phyloP scores from a whole-genome alignment of 1,284 basidiomycete species.

The Somion occarium region DNA sequence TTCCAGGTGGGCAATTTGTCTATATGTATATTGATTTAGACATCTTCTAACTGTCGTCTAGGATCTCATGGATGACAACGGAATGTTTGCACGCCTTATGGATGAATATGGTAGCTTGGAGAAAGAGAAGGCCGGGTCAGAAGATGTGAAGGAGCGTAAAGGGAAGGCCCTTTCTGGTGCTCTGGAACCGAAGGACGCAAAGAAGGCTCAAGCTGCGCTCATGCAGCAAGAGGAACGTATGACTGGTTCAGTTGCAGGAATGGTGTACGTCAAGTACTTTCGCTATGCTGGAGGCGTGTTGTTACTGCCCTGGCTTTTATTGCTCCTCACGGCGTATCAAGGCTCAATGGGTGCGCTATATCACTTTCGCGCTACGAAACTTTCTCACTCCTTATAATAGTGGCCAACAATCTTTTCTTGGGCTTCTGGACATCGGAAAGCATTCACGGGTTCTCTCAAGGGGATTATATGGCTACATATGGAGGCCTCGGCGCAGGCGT shows the following conservation, averaged over 20 bases:
- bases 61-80: slow-evolving; percentile 48
- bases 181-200: slow-evolving; percentile 6
- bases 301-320: slow-evolving; percentile 35
- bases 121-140: slow-evolving; percentile 25
- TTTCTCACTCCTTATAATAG: slow-evolving; percentile 13
- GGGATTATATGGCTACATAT: slow-evolving; percentile 69
- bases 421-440: slow-evolving; percentile 36
- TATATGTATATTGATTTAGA: background rate
- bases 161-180: slow-evolving; percentile 8
- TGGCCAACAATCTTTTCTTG: slow-evolving; percentile 36
- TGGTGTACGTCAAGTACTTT: slow-evolving; percentile 36
- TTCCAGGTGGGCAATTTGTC: slow-evolving; percentile 37
- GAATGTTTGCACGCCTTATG: slow-evolving; percentile 54
- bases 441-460: slow-evolving; percentile 44
- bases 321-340: slow-evolving; percentile 23
- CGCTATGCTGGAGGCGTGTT: slow-evolving; percentile 43
- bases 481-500: slow-evolving; percentile 55
- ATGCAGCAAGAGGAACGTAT: slow-evolving; percentile 35
- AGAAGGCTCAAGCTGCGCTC: slow-evolving; percentile 16
- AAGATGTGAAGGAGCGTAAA: slow-evolving; percentile 21
- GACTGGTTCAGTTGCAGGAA: slow-evolving; percentile 27
- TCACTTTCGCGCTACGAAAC: no score
- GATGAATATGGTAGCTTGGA: slow-evolving; percentile 54
- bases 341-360: slow-evolving; percentile 24
- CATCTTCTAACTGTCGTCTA: no score